Conservation (phyloP, 75 land plant species). For the Cryptomeria japonica region DNA sequence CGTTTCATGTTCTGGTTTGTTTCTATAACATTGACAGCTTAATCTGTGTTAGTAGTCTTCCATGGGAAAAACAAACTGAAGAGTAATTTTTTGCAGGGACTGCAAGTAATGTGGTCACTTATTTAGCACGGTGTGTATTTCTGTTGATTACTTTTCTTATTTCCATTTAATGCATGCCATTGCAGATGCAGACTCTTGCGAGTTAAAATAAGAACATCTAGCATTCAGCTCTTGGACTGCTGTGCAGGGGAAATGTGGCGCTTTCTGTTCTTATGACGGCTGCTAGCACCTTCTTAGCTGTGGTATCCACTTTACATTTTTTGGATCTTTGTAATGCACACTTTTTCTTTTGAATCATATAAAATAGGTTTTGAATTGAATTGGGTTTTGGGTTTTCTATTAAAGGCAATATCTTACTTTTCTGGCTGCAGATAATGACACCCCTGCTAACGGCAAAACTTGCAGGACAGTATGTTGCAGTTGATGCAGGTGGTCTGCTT, state of each 20-base stretch:
- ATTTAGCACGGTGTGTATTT: conserved; percentile 68
- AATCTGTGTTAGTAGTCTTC: background rate
- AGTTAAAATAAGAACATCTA: conserved; percentile 7
- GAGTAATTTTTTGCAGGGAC: conserved; percentile 57
- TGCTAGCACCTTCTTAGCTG: conserved; percentile 87
- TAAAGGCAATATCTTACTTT: background rate
- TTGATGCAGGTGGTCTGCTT: conserved; percentile 64
- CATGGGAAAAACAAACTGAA: conserved; percentile 4
- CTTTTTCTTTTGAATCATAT: too few relatives aligned
- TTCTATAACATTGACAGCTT: conserved; percentile 2
- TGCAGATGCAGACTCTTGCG: background rate
- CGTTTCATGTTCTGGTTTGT: conserved; percentile 5
- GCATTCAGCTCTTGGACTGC: conserved; percentile 20
- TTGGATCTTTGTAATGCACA: background rate
- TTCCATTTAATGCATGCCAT: conserved; percentile 2
- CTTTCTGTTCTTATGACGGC: conserved; percentile 94
- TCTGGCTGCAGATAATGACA: conserved; percentile 67
- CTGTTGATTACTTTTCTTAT: conserved; percentile 1
- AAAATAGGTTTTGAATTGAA: background rate
- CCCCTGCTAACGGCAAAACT: conserved; percentile 85
- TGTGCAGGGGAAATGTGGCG: conserved; percentile 75
- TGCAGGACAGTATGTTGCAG: conserved; percentile 88
- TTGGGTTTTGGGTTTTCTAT: background rate
- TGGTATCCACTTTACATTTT: conserved; percentile 25
- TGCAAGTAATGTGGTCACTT: conserved; percentile 88